Evolutionary conservation across 108 stramenopile genomes (phyloP).

Genomic region (Seminavis robusta): DNA sequence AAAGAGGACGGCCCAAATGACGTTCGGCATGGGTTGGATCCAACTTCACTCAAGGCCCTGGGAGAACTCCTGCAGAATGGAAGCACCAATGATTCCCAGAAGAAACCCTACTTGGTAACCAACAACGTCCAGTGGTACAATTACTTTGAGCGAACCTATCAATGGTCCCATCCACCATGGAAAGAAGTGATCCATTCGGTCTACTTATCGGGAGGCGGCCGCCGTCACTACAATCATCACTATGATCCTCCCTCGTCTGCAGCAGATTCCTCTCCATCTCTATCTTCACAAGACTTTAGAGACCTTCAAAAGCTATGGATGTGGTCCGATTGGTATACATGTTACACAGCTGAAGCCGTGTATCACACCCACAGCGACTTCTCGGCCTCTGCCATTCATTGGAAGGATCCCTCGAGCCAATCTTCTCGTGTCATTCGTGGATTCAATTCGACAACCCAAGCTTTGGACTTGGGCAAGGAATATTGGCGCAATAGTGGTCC

Average conservation of each 20-base stretch:
- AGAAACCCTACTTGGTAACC: constrained; percentile 26
- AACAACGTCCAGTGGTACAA: constrained; percentile 31
- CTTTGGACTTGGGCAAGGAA: too few relatives aligned
- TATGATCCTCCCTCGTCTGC: too few relatives aligned
- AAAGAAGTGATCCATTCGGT: constrained; percentile 26
- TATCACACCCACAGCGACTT: constrained; percentile 41
- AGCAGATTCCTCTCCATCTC: too few relatives aligned
- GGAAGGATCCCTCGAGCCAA: too few relatives aligned
- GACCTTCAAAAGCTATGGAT: constrained; percentile 9
- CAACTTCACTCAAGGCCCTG: constrained; percentile 14
- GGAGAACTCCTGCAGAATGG: too few relatives aligned
- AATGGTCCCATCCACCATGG: constrained; percentile 31
- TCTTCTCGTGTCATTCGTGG: too few relatives aligned
- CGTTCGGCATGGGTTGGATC: constrained; percentile 20
- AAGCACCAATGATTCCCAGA: not conserved
- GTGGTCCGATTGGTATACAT: constrained; percentile 36
- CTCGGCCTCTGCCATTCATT: constrained; percentile 21
- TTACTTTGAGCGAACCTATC: constrained; percentile 14
- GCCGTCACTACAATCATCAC: too few relatives aligned
- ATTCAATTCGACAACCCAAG: too few relatives aligned
- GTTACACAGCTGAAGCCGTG: constrained; percentile 15
- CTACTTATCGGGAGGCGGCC: not conserved
- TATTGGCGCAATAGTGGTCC: too few relatives aligned
- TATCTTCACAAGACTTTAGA: not conserved
- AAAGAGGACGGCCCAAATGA: constrained; percentile 14